Conservation (phyloP, 768 basidiomycete genomes). For the Boletales sp. region DNA sequence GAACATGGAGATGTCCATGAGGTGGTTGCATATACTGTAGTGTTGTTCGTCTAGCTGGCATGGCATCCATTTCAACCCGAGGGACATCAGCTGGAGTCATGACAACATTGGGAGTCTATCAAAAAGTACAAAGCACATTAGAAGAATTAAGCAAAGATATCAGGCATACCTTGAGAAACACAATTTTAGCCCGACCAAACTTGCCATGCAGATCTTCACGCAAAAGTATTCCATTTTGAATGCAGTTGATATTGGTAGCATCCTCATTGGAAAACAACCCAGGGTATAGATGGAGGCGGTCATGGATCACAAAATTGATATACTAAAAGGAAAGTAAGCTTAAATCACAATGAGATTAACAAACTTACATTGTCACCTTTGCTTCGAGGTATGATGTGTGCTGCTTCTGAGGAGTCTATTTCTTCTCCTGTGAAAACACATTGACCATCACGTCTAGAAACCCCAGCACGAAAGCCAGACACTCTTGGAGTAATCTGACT, state of each 20-base stretch:
- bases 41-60: background rate
- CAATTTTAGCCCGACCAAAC: background rate
- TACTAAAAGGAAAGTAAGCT: background rate
- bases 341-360: background rate
- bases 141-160: background rate
- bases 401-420: no score
- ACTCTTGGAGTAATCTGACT: no score
- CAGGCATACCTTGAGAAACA: background rate
- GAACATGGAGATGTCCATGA: background rate
- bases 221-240: slow-evolving; percentile 1
- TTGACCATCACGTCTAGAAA: background rate
- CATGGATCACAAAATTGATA: background rate
- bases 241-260: background rate
- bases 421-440: background rate
- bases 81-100: background rate
- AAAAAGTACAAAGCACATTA: background rate
- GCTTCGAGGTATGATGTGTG: slow-evolving; percentile 26
- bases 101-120: background rate
- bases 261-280: background rate
- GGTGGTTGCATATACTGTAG: background rate
- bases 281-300: background rate
- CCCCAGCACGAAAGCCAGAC: no score
- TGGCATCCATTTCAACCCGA: background rate
- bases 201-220: background rate
- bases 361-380: background rate